phyloP scores from a whole-genome alignment of 2,329 filamentous ascomycete species.

The Sclerotinia nivalis region DNA sequence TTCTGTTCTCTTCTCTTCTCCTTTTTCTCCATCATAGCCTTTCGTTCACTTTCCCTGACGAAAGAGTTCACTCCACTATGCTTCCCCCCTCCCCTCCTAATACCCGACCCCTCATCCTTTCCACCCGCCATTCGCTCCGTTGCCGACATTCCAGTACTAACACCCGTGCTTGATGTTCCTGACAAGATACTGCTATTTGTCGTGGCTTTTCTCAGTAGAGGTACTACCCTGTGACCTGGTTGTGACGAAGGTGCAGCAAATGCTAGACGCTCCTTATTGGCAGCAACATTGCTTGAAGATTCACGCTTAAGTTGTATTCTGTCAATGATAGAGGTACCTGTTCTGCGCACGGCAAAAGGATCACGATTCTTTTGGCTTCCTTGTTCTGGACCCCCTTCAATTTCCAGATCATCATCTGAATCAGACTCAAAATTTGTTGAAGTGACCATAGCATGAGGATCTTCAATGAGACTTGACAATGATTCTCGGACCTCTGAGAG shows the following conservation, averaged over 20 bases:
- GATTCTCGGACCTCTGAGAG: constrained; percentile 81
- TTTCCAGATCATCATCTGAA: constrained; percentile 54
- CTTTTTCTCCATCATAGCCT: constrained; percentile 55
- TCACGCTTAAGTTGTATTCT: constrained; percentile 69
- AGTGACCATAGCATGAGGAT: constrained; percentile 52
- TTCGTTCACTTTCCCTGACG: constrained; percentile 58
- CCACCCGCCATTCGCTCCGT: constrained; percentile 42
- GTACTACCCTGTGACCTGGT: constrained; percentile 65
- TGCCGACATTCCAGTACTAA: constrained; percentile 32
- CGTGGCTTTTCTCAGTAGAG: constrained; percentile 71
- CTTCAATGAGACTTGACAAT: constrained; percentile 79
- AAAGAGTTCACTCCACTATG: constrained; percentile 62
- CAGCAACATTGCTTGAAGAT: constrained; percentile 44
- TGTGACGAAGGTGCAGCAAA: constrained; percentile 50
- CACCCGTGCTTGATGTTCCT: constrained; percentile 40
- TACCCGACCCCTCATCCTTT: constrained; percentile 49
- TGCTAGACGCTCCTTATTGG: constrained; percentile 51
- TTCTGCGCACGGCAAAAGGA: constrained; percentile 44
- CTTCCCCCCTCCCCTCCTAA: constrained; percentile 62
- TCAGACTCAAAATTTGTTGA: constrained; percentile 55
- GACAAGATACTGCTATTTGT: constrained; percentile 54
- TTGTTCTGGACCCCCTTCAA: constrained; percentile 51
- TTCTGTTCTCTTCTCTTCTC: constrained; percentile 59
- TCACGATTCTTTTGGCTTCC: constrained; percentile 40
- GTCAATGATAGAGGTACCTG: constrained; percentile 60